phyloP scores from a whole-genome alignment of 495 filamentous ascomycete genomes.

The Copromyces sp. region DNA sequence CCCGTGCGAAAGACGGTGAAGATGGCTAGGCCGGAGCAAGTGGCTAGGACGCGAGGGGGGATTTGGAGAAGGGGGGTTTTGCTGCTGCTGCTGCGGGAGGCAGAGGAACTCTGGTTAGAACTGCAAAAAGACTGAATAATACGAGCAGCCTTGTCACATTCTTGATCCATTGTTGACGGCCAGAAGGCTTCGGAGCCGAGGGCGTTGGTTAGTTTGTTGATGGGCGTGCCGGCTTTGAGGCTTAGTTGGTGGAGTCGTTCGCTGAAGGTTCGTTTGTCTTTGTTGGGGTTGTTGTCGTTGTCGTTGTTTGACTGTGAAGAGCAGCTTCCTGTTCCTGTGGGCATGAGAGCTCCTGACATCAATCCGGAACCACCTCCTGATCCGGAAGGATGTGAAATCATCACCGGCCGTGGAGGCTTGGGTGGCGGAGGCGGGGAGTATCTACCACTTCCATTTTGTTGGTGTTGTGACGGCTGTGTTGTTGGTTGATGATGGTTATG shows the following conservation, averaged over 20 bases:
- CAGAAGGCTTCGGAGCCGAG: slow-evolving; percentile 72
- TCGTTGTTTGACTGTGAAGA: background rate
- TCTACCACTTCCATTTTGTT: background rate
- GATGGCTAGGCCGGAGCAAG: slow-evolving; percentile 67
- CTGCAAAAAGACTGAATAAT: slow-evolving; percentile 73
- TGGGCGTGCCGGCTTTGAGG: slow-evolving; percentile 45
- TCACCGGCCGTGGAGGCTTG: slow-evolving; percentile 4
- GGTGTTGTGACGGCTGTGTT: background rate
- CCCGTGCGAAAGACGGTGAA: slow-evolving; percentile 80
- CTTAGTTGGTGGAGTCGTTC: slow-evolving; percentile 20
- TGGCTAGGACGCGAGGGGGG: slow-evolving; percentile 55
- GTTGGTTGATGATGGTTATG: background rate
- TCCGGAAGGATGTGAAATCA: background rate
- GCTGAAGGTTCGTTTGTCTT: slow-evolving; percentile 12
- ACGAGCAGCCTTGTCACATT: slow-evolving; percentile 73
- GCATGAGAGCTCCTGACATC: background rate
- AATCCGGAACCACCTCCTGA: background rate
- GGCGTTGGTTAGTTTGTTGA: slow-evolving; percentile 63
- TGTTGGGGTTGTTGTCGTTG: slow-evolving; percentile 2
- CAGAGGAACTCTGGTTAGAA: slow-evolving; percentile 4
- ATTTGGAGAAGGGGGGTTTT: slow-evolving; percentile 52
- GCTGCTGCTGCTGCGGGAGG: slow-evolving; percentile 1
- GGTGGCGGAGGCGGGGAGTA: background rate
- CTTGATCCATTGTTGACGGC: slow-evolving; percentile 70
- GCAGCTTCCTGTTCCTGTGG: background rate